These are phyloP conservation scores for Microcos paniculata DNA, from an alignment of 345 rosid genomes.

Conservation along the genomic window DNA sequence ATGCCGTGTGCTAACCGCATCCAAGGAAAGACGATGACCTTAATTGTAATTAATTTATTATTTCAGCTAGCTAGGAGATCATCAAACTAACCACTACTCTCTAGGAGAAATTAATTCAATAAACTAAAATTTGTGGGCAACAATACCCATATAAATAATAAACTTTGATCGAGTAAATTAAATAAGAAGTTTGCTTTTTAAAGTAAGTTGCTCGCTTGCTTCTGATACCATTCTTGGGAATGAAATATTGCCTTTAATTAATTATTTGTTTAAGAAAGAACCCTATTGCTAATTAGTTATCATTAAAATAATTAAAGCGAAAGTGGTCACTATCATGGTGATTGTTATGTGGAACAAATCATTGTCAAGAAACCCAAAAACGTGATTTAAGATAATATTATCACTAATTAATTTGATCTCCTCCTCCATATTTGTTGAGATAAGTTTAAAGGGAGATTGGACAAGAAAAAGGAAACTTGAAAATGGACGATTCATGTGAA, in stretches of 20 bases:
- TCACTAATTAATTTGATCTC: neutral
- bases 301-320: neutral
- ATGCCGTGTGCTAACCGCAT: conserved; percentile 19
- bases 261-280: neutral
- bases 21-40: neutral
- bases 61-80: neutral
- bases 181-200: conserved; percentile 2
- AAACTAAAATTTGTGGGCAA: neutral
- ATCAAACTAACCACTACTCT: neutral
- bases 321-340: conserved; percentile 3
- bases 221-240: neutral
- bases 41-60: neutral
- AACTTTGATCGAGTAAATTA: neutral
- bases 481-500: neutral
- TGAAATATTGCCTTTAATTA: neutral
- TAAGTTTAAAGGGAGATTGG: neutral
- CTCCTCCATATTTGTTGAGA: neutral
- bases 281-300: no score
- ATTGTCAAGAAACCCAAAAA: neutral
- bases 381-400: neutral
- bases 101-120: neutral
- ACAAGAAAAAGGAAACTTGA: neutral
- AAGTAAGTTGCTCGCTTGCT: conserved; percentile 7
- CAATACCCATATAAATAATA: neutral
- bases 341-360: conserved; percentile 2